Conservation (phyloP, 1,284 basidiomycete genomes). For the Singerocomus rubriflavus region DNA sequence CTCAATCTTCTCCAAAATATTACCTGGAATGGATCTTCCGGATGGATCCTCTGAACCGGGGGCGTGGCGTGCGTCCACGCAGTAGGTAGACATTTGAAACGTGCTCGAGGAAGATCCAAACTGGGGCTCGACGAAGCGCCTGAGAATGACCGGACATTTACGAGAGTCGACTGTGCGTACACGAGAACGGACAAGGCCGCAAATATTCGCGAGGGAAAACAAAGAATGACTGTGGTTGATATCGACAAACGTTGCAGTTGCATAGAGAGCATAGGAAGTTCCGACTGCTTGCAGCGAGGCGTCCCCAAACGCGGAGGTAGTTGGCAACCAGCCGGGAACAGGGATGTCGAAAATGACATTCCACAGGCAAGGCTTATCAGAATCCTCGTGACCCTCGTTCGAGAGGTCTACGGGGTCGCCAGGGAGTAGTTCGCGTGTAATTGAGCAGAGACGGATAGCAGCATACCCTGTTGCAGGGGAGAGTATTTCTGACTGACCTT, state of each 20-base stretch:
- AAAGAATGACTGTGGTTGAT: slow-evolving; percentile 39
- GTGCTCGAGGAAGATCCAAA: slow-evolving; percentile 22
- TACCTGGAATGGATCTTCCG: slow-evolving; percentile 41
- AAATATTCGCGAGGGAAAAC: slow-evolving; percentile 48
- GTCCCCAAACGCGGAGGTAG: slow-evolving; percentile 48
- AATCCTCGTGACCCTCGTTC: slow-evolving; percentile 58
- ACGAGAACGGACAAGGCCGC: slow-evolving; percentile 45
- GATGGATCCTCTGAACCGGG: slow-evolving; percentile 6
- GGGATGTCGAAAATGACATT: slow-evolving; percentile 68
- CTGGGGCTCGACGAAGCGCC: slow-evolving; percentile 45
- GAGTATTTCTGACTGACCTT: slow-evolving; percentile 71
- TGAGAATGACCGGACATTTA: slow-evolving; percentile 39
- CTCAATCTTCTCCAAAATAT: slow-evolving; percentile 58
- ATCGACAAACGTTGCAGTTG: slow-evolving; percentile 55
- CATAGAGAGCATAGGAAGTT: slow-evolving; percentile 63
- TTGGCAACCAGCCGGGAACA: slow-evolving; percentile 76
- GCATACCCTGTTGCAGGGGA: slow-evolving; percentile 58
- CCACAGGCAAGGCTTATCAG: slow-evolving; percentile 56
- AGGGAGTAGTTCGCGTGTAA: slow-evolving; percentile 58
- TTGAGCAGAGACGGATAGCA: slow-evolving; percentile 59
- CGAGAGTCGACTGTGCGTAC: slow-evolving; percentile 36
- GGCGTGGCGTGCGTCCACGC: slow-evolving; percentile 25
- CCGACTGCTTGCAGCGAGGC: slow-evolving; percentile 41
- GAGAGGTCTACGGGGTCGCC: slow-evolving; percentile 54
- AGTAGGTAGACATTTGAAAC: slow-evolving; percentile 26